Evolutionary conservation across 2,329 filamentous ascomycete species (phyloP).

Genomic region (Zalaria obscura): DNA sequence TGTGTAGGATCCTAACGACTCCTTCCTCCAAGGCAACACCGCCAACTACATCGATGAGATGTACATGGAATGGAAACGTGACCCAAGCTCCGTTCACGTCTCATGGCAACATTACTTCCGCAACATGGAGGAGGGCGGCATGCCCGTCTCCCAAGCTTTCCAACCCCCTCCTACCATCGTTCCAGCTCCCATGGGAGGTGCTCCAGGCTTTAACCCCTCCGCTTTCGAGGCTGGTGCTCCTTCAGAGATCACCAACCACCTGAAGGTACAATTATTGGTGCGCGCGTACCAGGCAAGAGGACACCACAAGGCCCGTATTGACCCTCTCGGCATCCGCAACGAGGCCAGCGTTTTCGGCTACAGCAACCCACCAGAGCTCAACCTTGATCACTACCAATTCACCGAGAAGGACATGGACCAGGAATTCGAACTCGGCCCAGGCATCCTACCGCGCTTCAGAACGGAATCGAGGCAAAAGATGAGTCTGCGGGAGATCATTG

Average conservation of each 20-base stretch:
- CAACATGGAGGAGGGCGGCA: constrained; percentile 97
- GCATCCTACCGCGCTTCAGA: constrained; percentile 89
- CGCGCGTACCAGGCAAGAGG: constrained; percentile 96
- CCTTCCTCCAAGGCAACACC: constrained; percentile 89
- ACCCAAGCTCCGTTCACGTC: constrained; percentile 85
- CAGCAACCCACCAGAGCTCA: constrained; percentile 79
- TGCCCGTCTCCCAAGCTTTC: constrained; percentile 96
- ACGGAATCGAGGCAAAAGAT: constrained; percentile 83
- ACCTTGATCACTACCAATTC: constrained; percentile 89
- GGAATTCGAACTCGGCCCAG: constrained; percentile 83
- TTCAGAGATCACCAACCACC: constrained; percentile 81
- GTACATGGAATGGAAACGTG: constrained; percentile 95
- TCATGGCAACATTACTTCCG: constrained; percentile 99
- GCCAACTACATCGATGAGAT: constrained; percentile 99
- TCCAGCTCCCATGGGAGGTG: constrained; percentile 63
- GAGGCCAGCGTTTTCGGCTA: constrained; percentile 74
- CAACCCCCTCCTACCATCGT: constrained; percentile 88
- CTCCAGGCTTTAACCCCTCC: constrained; percentile 54
- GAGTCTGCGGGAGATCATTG: constrained; percentile 89
- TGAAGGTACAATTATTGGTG: constrained; percentile 95
- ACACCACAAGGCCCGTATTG: constrained; percentile 96
- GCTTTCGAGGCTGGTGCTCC: constrained; percentile 53
- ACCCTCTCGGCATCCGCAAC: constrained; percentile 85
- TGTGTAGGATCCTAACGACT: constrained; percentile 69
- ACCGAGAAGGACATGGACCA: constrained; percentile 85